Evolutionary conservation across 2,329 filamentous ascomycete species (phyloP).

Genomic region (Colletotrichum godetiae): DNA sequence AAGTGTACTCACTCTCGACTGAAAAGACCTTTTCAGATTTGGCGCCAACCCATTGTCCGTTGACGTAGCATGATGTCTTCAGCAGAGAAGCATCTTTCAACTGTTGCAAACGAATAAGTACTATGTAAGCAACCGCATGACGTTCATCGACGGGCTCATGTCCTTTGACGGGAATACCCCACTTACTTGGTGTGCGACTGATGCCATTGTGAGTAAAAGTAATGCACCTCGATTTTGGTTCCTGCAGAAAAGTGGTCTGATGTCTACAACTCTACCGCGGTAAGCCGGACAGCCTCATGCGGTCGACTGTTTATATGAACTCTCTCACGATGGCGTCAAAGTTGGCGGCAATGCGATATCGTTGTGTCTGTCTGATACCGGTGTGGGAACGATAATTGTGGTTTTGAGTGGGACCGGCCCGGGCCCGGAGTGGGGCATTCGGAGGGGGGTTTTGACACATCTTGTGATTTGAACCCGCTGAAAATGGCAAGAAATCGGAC

Average conservation of each 20-base stretch:
- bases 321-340: constrained; percentile 16
- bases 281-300: background rate
- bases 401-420: constrained; percentile 30
- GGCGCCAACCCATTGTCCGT: constrained; percentile 81
- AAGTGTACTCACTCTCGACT: constrained; percentile 62
- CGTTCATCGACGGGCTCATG: background rate
- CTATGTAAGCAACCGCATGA: background rate
- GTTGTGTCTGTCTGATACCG: constrained; percentile 20
- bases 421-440: constrained; percentile 16
- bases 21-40: constrained; percentile 80
- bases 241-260: constrained; percentile 12
- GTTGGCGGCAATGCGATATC: background rate
- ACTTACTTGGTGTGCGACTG: constrained; percentile 16
- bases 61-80: constrained; percentile 77
- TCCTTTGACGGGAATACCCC: background rate
- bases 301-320: constrained; percentile 24
- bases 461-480: constrained; percentile 6
- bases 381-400: constrained; percentile 16
- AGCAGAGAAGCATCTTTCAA: constrained; percentile 74
- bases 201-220: constrained; percentile 19
- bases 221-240: background rate
- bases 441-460: constrained; percentile 27
- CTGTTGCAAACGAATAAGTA: constrained; percentile 42
- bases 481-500: constrained; percentile 9
- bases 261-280: background rate